Conservation (phyloP, 805 yeast species). For the Candida arabinofermentans region DNA sequence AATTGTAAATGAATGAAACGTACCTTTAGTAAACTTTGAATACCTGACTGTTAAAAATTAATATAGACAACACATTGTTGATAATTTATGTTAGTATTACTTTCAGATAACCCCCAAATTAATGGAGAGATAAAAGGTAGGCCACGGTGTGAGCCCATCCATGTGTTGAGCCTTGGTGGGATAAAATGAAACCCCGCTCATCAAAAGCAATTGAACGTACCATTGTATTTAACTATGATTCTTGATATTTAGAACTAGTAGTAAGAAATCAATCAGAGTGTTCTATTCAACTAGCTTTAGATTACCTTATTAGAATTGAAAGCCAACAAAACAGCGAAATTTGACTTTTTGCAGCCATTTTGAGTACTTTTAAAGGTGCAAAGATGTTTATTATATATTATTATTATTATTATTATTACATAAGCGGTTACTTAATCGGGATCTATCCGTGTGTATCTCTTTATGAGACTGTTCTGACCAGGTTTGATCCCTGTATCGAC, state of each 20-base stretch:
- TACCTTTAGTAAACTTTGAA: conserved; percentile 64
- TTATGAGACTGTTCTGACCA: conserved; percentile 21
- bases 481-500: conserved; percentile 25
- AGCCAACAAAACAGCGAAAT: not conserved
- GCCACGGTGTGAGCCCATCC: no score
- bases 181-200: no score
- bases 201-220: not conserved
- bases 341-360: not conserved
- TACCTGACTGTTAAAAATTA: conserved; percentile 41
- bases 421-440: no score
- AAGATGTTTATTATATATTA: not conserved
- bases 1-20: no score
- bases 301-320: no score
- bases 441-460: conserved; percentile 8
- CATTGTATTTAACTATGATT: not conserved
- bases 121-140: not conserved
- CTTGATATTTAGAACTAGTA: not conserved
- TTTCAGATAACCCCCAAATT: not conserved
- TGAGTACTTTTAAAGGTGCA: not conserved
- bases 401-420: not conserved
- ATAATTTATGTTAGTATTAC: not conserved
- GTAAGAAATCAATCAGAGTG: not conserved
- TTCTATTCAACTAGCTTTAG: no score
- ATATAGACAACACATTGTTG: not conserved
- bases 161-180: no score